Conservation (phyloP, 805 yeast species). For the Ogataea dorogensis region DNA sequence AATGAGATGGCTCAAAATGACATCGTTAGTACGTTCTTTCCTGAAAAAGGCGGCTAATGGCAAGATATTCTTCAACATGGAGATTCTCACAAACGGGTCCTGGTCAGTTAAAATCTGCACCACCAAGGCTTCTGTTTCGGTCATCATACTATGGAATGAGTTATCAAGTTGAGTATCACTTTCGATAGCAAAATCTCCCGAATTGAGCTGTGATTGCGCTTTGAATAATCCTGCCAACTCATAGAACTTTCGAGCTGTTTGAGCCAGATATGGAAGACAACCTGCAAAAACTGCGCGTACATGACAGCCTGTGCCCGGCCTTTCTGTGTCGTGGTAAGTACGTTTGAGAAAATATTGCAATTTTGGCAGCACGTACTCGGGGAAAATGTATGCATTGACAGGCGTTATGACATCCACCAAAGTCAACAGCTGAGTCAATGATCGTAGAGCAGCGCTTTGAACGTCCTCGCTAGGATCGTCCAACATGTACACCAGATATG, state of each 20-base stretch:
- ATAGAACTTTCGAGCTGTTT: conserved; percentile 59
- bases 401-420: conserved; percentile 67
- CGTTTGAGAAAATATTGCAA: conserved; percentile 44
- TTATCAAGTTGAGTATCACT: conserved; percentile 35
- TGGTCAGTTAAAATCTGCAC: conserved; percentile 68
- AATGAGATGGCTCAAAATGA: conserved; percentile 84
- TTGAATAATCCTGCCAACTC: conserved; percentile 56
- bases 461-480: conserved; percentile 69
- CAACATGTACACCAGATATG: conserved; percentile 69
- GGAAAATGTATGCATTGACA: conserved; percentile 70
- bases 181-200: conserved; percentile 35
- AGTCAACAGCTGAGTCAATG: conserved; percentile 64
- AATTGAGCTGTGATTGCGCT: conserved; percentile 18
- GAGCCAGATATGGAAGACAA: conserved; percentile 71
- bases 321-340: conserved; percentile 34
- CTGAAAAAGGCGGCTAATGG: conserved; percentile 83
- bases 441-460: conserved; percentile 60
- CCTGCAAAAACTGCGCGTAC: conserved; percentile 69
- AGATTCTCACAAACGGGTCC: conserved; percentile 61
- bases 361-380: conserved; percentile 80
- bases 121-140: conserved; percentile 64
- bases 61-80: conserved; percentile 67
- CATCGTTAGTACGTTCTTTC: conserved; percentile 81
- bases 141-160: conserved; percentile 44
- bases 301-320: conserved; percentile 31